These are phyloP conservation scores for Thelonectria discophora DNA, from an alignment of 2,329 filamentous ascomycete species.

Conservation along the genomic window DNA sequence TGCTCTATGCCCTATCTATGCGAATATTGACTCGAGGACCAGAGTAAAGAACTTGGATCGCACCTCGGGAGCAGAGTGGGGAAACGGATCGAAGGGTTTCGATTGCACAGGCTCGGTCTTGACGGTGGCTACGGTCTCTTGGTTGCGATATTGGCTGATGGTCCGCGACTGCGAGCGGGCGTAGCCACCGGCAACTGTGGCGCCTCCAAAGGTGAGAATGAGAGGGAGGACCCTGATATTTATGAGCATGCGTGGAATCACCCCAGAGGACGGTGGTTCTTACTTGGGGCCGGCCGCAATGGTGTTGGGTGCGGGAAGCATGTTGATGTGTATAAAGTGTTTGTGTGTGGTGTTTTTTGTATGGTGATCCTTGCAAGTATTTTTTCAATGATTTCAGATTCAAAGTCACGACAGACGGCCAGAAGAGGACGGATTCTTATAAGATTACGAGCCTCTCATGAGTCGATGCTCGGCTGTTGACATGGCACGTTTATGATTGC, in stretches of 20 bases:
- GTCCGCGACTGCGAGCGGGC: constrained; percentile 20
- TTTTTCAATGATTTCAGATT: not conserved
- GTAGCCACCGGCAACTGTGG: constrained; percentile 31
- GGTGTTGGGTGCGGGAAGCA: constrained; percentile 30
- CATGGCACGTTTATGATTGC: constrained; percentile 32
- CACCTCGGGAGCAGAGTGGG: constrained; percentile 6
- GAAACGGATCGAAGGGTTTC: not conserved
- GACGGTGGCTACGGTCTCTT: constrained; percentile 16
- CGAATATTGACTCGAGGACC: constrained; percentile 38
- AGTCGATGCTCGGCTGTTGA: constrained; percentile 5
- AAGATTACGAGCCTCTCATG: constrained; percentile 30
- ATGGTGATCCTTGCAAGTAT: not conserved
- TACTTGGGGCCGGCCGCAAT: constrained; percentile 30
- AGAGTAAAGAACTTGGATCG: constrained; percentile 30
- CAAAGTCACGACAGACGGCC: constrained; percentile 7
- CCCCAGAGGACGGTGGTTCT: not conserved
- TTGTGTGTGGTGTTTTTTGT: not conserved
- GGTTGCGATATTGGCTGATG: constrained; percentile 1
- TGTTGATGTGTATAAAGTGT: constrained; percentile 19
- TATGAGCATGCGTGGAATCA: constrained; percentile 3
- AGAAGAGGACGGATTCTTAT: constrained; percentile 19
- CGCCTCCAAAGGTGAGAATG: constrained; percentile 35
- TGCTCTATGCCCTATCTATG: constrained; percentile 17
- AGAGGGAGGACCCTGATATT: constrained; percentile 32
- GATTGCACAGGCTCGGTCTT: constrained; percentile 11